Percentiles rank a stretch among this genome's conserved stretches.
These are phyloP conservation scores for Akebia trifoliata DNA, from an alignment of 164 flowering plant species.

Conservation along the genomic window DNA sequence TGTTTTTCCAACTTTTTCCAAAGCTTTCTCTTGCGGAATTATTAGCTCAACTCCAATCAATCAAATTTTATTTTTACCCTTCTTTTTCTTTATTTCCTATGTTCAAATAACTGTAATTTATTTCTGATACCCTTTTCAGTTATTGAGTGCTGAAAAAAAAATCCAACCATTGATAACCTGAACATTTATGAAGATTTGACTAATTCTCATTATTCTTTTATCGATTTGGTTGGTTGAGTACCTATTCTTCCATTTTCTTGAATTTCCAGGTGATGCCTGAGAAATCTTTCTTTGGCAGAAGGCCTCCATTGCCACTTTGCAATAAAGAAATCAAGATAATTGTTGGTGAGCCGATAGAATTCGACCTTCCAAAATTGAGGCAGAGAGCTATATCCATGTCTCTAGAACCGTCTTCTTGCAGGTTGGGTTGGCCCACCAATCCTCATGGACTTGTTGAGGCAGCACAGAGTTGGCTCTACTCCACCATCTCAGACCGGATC, in stretches of 20 bases:
- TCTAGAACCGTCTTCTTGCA: slow-evolving; percentile 20
- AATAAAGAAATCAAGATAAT: slow-evolving; percentile 52
- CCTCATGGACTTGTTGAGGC: slow-evolving; percentile 57
- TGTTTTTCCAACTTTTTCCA: too few relatives aligned
- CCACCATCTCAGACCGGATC: slow-evolving; percentile 60
- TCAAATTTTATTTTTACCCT: too few relatives aligned
- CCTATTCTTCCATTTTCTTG: neutral
- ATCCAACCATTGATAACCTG: neutral
- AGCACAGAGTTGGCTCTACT: slow-evolving; percentile 71
- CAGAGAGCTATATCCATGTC: slow-evolving; percentile 49
- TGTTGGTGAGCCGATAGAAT: slow-evolving; percentile 83
- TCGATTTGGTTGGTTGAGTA: neutral
- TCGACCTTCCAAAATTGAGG: slow-evolving; percentile 61
- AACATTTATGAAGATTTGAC: neutral
- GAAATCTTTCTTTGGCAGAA: slow-evolving; percentile 62
- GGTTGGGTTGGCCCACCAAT: slow-evolving; percentile 49
- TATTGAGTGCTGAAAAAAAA: neutral
- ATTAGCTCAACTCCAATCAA: too few relatives aligned
- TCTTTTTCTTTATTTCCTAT: too few relatives aligned
- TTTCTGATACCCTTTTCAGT: neutral
- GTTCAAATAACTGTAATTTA: neutral
- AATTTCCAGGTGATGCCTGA: slow-evolving; percentile 89
- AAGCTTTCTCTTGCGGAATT: too few relatives aligned
- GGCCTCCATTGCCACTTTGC: slow-evolving; percentile 76
- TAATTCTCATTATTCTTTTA: neutral